Evolutionary conservation across 2,329 filamentous ascomycete genomes (phyloP).

Genomic region (Calonectria multiphialidica): DNA sequence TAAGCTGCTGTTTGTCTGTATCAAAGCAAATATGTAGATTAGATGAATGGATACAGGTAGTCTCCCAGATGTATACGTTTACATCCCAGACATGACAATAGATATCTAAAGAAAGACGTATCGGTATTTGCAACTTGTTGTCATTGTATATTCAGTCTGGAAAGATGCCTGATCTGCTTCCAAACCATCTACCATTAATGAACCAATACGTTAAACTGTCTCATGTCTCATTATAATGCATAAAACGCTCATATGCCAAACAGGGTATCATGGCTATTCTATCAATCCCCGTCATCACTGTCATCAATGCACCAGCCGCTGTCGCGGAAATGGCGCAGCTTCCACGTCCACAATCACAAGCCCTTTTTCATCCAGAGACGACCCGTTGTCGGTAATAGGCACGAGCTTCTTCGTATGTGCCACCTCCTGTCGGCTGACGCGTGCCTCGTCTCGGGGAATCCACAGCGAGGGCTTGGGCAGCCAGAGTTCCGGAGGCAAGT

Average conservation of each 20-base stretch:
- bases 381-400: constrained; percentile 76
- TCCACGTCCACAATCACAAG: constrained; percentile 51
- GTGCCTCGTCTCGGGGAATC: constrained; percentile 82
- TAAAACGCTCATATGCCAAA: constrained; percentile 37
- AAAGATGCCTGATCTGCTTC: neutral
- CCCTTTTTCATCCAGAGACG: constrained; percentile 49
- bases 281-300: constrained; percentile 18
- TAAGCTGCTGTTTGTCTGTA: too few relatives aligned
- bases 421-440: constrained; percentile 83
- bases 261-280: constrained; percentile 43
- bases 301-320: constrained; percentile 54
- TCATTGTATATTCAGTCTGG: neutral
- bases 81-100: too few relatives aligned
- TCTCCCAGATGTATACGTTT: too few relatives aligned
- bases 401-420: constrained; percentile 78
- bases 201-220: constrained; percentile 14
- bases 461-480: constrained; percentile 77
- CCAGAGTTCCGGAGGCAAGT: constrained; percentile 75
- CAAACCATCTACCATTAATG: neutral
- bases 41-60: neutral
- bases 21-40: too few relatives aligned
- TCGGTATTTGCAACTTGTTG: too few relatives aligned
- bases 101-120: too few relatives aligned
- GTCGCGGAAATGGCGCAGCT: constrained; percentile 51
- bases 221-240: constrained; percentile 15